These are phyloP conservation scores for Komagataella mondaviorum DNA, from an alignment of 805 yeast species.

Conservation along the genomic window DNA sequence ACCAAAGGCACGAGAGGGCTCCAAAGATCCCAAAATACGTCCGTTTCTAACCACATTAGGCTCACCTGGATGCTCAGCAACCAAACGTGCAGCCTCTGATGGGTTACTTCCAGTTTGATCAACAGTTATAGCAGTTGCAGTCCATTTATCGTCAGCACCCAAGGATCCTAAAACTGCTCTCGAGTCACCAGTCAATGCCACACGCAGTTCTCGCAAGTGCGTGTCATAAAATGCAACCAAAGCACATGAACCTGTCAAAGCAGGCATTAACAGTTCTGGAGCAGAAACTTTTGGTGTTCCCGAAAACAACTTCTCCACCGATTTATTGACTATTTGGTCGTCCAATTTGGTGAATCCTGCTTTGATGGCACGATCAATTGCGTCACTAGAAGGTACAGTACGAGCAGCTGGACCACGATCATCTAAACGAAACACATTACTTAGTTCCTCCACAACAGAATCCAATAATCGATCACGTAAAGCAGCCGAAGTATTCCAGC, in stretches of 20 bases:
- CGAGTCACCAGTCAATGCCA: slow-evolving; percentile 95
- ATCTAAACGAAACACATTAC: slow-evolving; percentile 46
- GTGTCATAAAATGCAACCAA: slow-evolving; percentile 80
- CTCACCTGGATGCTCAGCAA: slow-evolving; percentile 85
- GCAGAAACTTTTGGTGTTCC: slow-evolving; percentile 55
- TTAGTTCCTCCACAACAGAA: slow-evolving; percentile 65
- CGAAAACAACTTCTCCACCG: slow-evolving; percentile 56
- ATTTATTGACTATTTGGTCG: slow-evolving; percentile 70
- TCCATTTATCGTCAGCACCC: slow-evolving; percentile 59
- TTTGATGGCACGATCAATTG: slow-evolving; percentile 68
- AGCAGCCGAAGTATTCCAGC: slow-evolving; percentile 86
- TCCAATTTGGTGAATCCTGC: slow-evolving; percentile 75
- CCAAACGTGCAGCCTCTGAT: slow-evolving; percentile 71
- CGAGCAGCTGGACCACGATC: slow-evolving; percentile 31
- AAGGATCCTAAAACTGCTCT: slow-evolving; percentile 78
- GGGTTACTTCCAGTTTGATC: slow-evolving; percentile 94
- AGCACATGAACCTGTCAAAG: slow-evolving; percentile 92
- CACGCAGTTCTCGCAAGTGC: slow-evolving; percentile 52
- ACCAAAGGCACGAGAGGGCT: slow-evolving; percentile 95
- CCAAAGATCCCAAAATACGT: slow-evolving; percentile 82
- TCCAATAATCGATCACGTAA: slow-evolving; percentile 68
- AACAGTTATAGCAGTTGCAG: slow-evolving; percentile 70
- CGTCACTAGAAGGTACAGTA: slow-evolving; percentile 50
- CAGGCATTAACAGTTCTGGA: slow-evolving; percentile 75
- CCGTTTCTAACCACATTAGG: slow-evolving; percentile 76